Evolutionary conservation across 805 yeast species (phyloP), one percentile per base, ranked within the genome.

Genomic region (Teunomyces atbi): DNA sequence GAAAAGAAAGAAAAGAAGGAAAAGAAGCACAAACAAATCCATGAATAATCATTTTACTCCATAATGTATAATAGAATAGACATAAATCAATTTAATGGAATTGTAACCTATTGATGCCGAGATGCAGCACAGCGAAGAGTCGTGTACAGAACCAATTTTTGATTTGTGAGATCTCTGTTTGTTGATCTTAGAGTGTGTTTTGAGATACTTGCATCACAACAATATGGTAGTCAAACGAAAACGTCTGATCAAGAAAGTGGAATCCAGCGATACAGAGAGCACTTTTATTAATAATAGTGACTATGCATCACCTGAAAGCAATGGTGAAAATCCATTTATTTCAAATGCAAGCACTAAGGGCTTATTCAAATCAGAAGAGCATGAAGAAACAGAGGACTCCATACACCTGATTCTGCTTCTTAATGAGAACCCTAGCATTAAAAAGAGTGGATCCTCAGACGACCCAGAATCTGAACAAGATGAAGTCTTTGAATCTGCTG

Each of bases 251-350:
- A 52, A 47, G 29, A 37, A 55, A 19, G 44, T 50, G n/a, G 47
- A 34, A 32, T 26, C 50, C 40, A 50, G 56, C 26, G 53, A 52
- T 13, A 63, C 55, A 23, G 65, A 61, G 10, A 64, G 54, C 4
- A 61, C 73, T 1, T 72, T 72, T 45, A 58, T 72, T 35, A 72
- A 72, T 48, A 72, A 72, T 47, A 70, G 75, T 48, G 77, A 72
- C 44, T 64, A 62, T 42, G 29, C 26, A 19, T 20, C 42, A 3
- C 38, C 43, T 36, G 44, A 36, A 6, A 45, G 42, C n/a, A 45
- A 45, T n/a, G 27, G 41, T 13, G 42, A 36, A 15, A 45, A 46
- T 12, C 42, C 45, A 5, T 42, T 45, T 23, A 30, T 40, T 7
- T 39, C 33, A n/a, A 18, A 39, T 12, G 12, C 39, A 36, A 7